Conservation (phyloP, 192 early-diverging fungal species). For the Backusella tuberculispora region DNA sequence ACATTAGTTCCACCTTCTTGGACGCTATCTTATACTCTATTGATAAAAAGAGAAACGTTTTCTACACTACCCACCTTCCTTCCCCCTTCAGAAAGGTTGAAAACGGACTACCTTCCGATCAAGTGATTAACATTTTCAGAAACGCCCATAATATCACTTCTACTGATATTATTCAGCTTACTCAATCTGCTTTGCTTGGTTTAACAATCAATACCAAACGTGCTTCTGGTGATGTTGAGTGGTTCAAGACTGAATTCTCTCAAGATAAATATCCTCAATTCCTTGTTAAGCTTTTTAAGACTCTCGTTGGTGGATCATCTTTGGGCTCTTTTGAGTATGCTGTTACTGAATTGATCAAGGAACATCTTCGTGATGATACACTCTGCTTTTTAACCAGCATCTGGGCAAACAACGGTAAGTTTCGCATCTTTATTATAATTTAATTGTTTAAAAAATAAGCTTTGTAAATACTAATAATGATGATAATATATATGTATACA, state of each 20-base stretch:
- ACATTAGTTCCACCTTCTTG: background rate
- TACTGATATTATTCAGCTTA: background rate
- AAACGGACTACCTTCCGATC: constrained; percentile 19
- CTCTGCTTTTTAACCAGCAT: constrained; percentile 49
- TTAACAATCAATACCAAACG: background rate
- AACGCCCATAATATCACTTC: background rate
- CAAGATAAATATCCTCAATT: constrained; percentile 7
- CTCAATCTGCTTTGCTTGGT: constrained; percentile 5
- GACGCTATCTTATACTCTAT: constrained; percentile 9
- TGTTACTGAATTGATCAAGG: constrained; percentile 43
- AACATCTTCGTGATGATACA: constrained; percentile 40
- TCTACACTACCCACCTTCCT: background rate
- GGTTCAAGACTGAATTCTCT: constrained; percentile 13
- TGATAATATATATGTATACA: constrained; percentile 29
- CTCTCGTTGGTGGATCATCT: constrained; percentile 42
- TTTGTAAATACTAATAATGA: constrained; percentile 37
- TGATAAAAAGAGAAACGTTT: background rate
- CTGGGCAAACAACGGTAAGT: constrained; percentile 44
- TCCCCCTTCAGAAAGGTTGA: background rate
- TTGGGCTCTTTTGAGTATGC: constrained; percentile 44
- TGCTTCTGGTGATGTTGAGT: background rate
- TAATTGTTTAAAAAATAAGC: constrained; percentile 26
- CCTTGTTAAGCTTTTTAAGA: constrained; percentile 37
- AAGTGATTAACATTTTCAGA: background rate
- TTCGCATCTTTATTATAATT: background rate